Evolutionary conservation across 2,329 filamentous ascomycete genomes (phyloP).

Genomic region (Colletotrichum spaethianum): DNA sequence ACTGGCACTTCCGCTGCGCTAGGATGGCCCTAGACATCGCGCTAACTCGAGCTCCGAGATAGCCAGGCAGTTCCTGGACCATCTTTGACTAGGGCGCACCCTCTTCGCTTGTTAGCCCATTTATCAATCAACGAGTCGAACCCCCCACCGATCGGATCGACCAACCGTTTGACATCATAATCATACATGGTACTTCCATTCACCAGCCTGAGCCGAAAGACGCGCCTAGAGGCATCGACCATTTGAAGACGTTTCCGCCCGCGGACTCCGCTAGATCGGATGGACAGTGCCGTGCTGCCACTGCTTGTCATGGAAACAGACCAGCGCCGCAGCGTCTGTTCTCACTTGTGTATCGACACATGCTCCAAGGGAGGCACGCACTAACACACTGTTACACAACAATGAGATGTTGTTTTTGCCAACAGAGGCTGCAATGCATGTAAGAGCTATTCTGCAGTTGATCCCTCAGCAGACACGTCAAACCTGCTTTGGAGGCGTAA

Average conservation of each 20-base stretch:
- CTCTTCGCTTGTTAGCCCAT: not conserved
- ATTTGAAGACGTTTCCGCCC: not conserved
- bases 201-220: not conserved
- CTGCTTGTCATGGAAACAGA: conserved; percentile 8
- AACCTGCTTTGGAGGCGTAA: conserved; percentile 4
- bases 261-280: conserved; percentile 22
- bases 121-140: not conserved
- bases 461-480: conserved; percentile 24
- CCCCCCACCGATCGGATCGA: not conserved
- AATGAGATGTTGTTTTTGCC: not conserved
- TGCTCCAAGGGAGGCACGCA: not conserved
- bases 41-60: not conserved
- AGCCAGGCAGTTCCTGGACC: not conserved
- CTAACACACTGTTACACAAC: not conserved
- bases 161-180: conserved; percentile 4
- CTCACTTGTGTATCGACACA: not conserved
- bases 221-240: not conserved
- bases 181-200: not conserved
- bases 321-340: conserved; percentile 2
- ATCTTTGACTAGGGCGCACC: not conserved
- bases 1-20: not conserved
- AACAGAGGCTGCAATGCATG: conserved; percentile 7
- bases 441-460: conserved; percentile 3
- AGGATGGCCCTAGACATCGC: conserved; percentile 4
- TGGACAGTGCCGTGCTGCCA: conserved; percentile 17